These are phyloP conservation scores for Ganoderma lucidum DNA, from an alignment of 1,284 basidiomycete species.

Conservation along the genomic window DNA sequence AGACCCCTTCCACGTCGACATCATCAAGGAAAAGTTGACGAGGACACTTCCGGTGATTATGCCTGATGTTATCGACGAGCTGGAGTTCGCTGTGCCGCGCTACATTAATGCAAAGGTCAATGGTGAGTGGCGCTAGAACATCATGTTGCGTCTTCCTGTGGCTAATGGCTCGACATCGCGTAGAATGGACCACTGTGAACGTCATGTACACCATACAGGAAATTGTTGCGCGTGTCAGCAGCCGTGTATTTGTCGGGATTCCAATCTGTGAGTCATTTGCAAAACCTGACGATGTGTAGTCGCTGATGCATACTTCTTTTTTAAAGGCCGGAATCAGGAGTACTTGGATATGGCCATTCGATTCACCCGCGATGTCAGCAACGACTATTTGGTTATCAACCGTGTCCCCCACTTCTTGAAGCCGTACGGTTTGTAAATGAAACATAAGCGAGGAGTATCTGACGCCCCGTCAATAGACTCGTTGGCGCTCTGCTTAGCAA, in stretches of 20 bases:
- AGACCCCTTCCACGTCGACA: conserved; percentile 39
- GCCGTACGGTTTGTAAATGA: conserved; percentile 33
- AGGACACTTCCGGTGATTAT: conserved; percentile 35
- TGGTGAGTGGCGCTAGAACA: conserved; percentile 28
- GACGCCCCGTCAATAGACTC: not conserved
- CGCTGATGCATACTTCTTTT: not conserved
- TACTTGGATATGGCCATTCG: conserved; percentile 33
- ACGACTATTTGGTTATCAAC: conserved; percentile 23
- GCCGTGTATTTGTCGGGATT: conserved; percentile 40
- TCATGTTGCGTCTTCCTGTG: not conserved
- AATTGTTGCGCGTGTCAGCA: conserved; percentile 37
- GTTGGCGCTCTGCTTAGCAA: conserved; percentile 9
- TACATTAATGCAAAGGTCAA: conserved; percentile 24
- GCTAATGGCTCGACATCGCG: not conserved
- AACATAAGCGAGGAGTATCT: not conserved
- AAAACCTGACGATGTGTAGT: not conserved
- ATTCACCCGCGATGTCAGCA: conserved; percentile 17
- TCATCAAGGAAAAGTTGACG: conserved; percentile 38
- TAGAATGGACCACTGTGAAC: conserved; percentile 35
- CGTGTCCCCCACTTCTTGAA: conserved; percentile 41
- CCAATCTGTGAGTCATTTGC: conserved; percentile 34
- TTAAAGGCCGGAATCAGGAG: conserved; percentile 32
- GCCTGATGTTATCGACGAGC: conserved; percentile 40
- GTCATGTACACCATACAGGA: conserved; percentile 31
- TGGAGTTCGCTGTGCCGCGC: conserved; percentile 33